Base-by-base conservation (phyloP, 345 rosid species). In the Trapa incisa region DNA sequence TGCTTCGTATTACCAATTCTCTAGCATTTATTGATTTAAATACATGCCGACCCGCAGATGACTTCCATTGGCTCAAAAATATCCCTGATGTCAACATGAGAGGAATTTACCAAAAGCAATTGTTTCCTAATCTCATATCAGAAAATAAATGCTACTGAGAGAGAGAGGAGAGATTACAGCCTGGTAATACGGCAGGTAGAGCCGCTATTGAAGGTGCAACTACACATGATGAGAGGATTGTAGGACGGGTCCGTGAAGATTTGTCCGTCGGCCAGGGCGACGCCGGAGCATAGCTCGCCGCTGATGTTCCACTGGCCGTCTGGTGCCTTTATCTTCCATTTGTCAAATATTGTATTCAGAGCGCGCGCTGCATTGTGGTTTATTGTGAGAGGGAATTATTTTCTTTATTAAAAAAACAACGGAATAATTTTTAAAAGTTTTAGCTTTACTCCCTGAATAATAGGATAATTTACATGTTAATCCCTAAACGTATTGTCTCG, bases 171-270 rank as follows among this genome's bases (percentile, higher is more conserved):
- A 50, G 33, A 56, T 43, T 76, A 78, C 84, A 80, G 16, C 65
- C 68, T 36, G 17, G 64, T 75, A 13, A 80, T 73, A 68, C 69
- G 81, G 47, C 81, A 80, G 33, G 75, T 73, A 22, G 80, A 38
- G 6, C 66, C 61, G 22, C 47, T 68, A 68, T 69, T 39, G 5
- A 50, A 75, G 13, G 48, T 10, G 42, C 81, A 80, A 66, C 37
- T 70, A 6, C 84, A 80, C 37, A 36, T 70, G 53, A 80, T 73
- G 37, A 72, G 65, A 12, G 76, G 84, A 47, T 75, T 67, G 63
- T 70, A 56, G 5, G 5, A 2, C 1, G 65, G 16, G 54, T 37
- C 47, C 1, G 11, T 4, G 33, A 80, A 62, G 0, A n/a, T 64
- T 3, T 78, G 61, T 1, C 0, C 22, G 42, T 65, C 65, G 7